These are phyloP conservation scores for Aphanoascus verrucosus DNA, from an alignment of 2,329 filamentous ascomycete genomes.

Conservation along the genomic window DNA sequence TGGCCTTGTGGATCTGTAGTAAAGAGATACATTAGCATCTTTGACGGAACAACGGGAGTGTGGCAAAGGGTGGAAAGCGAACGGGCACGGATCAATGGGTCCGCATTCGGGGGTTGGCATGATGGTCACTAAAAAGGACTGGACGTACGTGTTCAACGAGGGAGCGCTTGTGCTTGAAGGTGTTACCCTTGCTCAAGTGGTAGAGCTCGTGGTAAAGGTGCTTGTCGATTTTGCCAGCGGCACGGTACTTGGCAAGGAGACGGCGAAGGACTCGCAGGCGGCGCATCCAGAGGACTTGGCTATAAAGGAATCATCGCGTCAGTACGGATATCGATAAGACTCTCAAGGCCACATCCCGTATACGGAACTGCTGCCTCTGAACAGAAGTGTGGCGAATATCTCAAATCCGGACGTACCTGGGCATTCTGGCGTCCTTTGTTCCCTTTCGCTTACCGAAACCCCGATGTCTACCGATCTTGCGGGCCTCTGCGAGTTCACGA, in stretches of 20 bases:
- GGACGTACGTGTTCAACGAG: conserved; percentile 94
- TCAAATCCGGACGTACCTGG: conserved; percentile 56
- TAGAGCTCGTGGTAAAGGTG: conserved; percentile 99
- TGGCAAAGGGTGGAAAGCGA: background rate
- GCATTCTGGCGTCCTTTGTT: conserved; percentile 99
- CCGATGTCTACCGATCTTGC: conserved; percentile 92
- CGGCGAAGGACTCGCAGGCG: conserved; percentile 98
- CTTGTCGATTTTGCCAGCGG: conserved; percentile 99
- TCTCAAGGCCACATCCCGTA: conserved; percentile 22
- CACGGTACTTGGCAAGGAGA: conserved; percentile 98
- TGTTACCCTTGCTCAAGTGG: conserved; percentile 99
- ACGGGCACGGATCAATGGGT: background rate
- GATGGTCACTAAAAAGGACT: conserved; percentile 50
- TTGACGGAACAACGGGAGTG: background rate
- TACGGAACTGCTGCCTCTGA: background rate
- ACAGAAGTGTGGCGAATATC: background rate
- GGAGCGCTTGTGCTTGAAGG: conserved; percentile 99
- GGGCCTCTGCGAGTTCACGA: conserved; percentile 85
- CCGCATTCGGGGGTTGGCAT: background rate
- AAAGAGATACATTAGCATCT: conserved; percentile 8
- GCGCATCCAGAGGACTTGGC: conserved; percentile 99
- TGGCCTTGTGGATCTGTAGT: conserved; percentile 93
- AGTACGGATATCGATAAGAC: conserved; percentile 17
- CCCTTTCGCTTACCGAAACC: conserved; percentile 99
- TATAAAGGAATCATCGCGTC: conserved; percentile 34